These are phyloP conservation scores for Takashimella koratensis DNA, from an alignment of 1,284 basidiomycete genomes.

Conservation along the genomic window DNA sequence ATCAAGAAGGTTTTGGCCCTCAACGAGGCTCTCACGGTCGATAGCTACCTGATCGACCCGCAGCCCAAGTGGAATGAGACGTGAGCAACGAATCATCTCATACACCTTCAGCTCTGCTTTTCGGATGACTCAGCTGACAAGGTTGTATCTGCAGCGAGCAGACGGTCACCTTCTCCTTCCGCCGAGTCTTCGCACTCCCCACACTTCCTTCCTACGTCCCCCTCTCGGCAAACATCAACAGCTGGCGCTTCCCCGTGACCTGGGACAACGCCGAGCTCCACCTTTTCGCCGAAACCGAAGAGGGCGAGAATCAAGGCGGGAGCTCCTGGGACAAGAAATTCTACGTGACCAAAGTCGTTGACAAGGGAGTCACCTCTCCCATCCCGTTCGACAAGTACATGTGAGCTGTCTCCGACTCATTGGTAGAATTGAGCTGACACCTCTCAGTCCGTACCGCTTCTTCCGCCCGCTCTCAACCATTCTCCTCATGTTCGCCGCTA, in stretches of 20 bases:
- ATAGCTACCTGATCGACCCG: slow-evolving; percentile 18
- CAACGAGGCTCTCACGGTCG: slow-evolving; percentile 13
- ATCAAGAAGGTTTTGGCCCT: slow-evolving; percentile 35
- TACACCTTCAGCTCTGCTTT: too few species aligned
- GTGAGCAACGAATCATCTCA: slow-evolving; percentile 16
- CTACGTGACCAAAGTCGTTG: slow-evolving; percentile 33
- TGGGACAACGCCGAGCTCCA: slow-evolving; percentile 19
- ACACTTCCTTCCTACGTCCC: slow-evolving; percentile 11
- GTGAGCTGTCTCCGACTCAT: neutral
- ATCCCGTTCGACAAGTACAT: slow-evolving; percentile 4
- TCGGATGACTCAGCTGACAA: neutral
- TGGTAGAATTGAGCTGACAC: neutral
- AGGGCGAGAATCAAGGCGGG: slow-evolving; percentile 14
- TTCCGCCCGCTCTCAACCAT: slow-evolving; percentile 14
- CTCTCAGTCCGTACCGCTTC: slow-evolving; percentile 4
- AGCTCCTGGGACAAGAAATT: slow-evolving; percentile 15
- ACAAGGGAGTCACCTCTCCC: neutral
- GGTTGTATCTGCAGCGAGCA: slow-evolving; percentile 17
- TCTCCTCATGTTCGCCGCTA: slow-evolving; percentile 21
- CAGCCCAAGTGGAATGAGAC: slow-evolving; percentile 29
- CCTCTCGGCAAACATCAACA: slow-evolving; percentile 7
- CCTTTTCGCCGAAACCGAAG: slow-evolving; percentile 20
- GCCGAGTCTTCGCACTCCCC: slow-evolving; percentile 22
- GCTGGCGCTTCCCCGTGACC: slow-evolving; percentile 9
- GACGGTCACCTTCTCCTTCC: slow-evolving; percentile 21